These are phyloP conservation scores for Trichoderma sp. DNA, from an alignment of 2,329 filamentous ascomycete genomes.

Conservation along the genomic window DNA sequence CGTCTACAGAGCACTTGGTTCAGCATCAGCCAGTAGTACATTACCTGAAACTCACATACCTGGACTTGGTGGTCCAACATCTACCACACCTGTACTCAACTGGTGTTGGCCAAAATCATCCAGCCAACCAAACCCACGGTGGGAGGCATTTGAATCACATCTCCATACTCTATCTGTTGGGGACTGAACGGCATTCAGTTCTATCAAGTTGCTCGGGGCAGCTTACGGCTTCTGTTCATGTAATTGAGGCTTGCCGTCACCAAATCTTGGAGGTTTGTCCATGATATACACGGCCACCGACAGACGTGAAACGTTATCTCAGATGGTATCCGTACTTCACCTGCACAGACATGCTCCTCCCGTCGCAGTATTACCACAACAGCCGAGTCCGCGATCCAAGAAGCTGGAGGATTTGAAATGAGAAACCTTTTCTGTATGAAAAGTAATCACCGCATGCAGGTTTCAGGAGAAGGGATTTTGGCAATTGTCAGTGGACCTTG, in stretches of 20 bases:
- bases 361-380: background rate
- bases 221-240: background rate
- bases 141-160: background rate
- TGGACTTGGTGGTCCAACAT: background rate
- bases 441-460: background rate
- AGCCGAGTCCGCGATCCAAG: no score
- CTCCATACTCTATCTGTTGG: background rate
- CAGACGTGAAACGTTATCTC: background rate
- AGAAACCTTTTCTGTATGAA: background rate
- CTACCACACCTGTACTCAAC: background rate
- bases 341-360: background rate
- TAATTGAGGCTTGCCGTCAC: background rate
- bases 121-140: background rate
- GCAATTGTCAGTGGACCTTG: background rate
- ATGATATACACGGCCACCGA: background rate
- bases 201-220: background rate
- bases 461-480: background rate
- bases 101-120: background rate
- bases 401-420: background rate
- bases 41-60: background rate
- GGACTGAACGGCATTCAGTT: background rate
- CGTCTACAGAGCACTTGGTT: background rate
- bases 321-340: no score
- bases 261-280: no score
- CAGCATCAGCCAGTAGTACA: background rate